Evolutionary conservation across 345 rosid genomes (phyloP).

Genomic region (Fremontodendron californicum): DNA sequence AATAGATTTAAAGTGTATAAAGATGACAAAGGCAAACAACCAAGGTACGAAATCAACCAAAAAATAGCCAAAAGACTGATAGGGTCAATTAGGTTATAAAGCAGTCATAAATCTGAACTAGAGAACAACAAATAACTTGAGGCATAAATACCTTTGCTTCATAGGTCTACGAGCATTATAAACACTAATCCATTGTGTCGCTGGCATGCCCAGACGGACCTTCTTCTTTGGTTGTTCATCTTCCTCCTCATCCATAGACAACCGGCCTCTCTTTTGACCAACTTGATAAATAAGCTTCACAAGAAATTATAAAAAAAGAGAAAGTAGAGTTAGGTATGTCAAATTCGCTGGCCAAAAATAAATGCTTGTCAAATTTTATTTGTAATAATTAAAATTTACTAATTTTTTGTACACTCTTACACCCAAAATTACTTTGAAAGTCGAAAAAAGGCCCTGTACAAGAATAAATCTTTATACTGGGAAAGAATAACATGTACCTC

Average conservation of each 20-base stretch:
- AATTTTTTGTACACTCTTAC: neutral
- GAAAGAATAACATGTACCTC: slow-evolving; percentile 38
- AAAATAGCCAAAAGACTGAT: neutral
- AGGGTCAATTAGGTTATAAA: neutral
- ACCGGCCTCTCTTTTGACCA: slow-evolving; percentile 67
- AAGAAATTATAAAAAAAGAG: neutral
- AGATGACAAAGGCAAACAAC: neutral
- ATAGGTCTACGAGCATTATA: slow-evolving; percentile 67
- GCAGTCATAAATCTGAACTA: slow-evolving; percentile 5
- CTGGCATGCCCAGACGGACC: slow-evolving; percentile 67
- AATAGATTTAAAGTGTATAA: neutral
- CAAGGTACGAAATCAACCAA: neutral
- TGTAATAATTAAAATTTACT: neutral
- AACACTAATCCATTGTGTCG: slow-evolving; percentile 69
- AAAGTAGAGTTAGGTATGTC: neutral
- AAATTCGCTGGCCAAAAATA: neutral
- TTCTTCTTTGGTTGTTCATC: slow-evolving; percentile 68
- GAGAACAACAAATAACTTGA: slow-evolving; percentile 2
- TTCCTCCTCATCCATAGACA: slow-evolving; percentile 44
- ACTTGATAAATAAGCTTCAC: slow-evolving; percentile 61
- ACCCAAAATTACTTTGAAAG: neutral
- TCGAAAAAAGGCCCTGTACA: neutral
- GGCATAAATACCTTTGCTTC: slow-evolving; percentile 56
- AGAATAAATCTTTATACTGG: neutral
- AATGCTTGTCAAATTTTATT: neutral